Evolutionary conservation across 805 yeast species (phyloP).

Genomic region (Saccharomyces kudriavzevii): DNA sequence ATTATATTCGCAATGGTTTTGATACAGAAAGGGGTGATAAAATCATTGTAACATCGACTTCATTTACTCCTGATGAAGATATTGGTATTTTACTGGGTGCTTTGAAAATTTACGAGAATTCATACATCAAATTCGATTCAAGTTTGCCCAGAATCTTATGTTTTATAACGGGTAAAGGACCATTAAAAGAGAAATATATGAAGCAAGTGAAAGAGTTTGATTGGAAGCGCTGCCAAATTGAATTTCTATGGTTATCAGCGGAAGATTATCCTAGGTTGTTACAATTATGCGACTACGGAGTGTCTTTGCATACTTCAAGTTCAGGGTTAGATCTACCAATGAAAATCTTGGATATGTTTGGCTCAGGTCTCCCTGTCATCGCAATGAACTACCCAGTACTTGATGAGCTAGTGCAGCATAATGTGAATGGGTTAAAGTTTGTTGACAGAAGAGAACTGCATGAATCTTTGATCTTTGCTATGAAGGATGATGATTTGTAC

Average conservation of each 20-base stretch:
- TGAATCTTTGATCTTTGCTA: conserved; percentile 32
- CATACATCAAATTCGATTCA: conserved; percentile 18
- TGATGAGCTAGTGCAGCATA: conserved; percentile 63
- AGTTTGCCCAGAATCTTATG: conserved; percentile 46
- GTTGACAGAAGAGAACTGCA: conserved; percentile 38
- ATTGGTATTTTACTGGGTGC: conserved; percentile 63
- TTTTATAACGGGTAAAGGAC: conserved; percentile 97
- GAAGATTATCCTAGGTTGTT: conserved; percentile 75
- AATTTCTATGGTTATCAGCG: conserved; percentile 65
- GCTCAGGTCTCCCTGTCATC: conserved; percentile 88
- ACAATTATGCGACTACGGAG: conserved; percentile 74
- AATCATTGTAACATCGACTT: conserved; percentile 78
- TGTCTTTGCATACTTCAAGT: conserved; percentile 84
- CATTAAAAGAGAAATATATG: conserved; percentile 51
- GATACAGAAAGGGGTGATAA: conserved; percentile 39
- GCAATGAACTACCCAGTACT: conserved; percentile 72
- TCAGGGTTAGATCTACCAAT: conserved; percentile 93
- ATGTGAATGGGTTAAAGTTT: conserved; percentile 61
- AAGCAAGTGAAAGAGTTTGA: conserved; percentile 37
- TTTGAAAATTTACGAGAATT: conserved; percentile 47
- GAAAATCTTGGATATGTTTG: conserved; percentile 95
- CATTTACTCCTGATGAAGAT: conserved; percentile 95
- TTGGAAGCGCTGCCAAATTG: conserved; percentile 45
- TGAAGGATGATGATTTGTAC: conserved; percentile 31
- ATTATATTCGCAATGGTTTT: conserved; percentile 30